phyloP scores from a whole-genome alignment of 495 filamentous ascomycete genomes.

The Trypethelium eluteriae region DNA sequence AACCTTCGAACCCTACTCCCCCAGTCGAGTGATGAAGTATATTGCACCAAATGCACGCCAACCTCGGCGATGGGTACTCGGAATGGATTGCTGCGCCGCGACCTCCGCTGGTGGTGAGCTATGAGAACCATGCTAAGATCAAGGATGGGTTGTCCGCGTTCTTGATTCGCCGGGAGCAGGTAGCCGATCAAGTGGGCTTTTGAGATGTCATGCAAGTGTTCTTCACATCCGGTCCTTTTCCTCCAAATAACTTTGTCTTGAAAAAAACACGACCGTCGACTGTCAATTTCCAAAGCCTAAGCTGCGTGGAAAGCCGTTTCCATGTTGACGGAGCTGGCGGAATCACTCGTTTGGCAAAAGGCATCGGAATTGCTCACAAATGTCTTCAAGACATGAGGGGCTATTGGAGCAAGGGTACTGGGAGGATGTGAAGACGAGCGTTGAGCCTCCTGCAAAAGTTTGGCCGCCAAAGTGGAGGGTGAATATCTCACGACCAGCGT shows the following conservation, averaged over 20 bases:
- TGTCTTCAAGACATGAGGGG: conserved; percentile 5
- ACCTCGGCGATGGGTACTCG: neutral
- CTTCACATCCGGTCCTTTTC: neutral
- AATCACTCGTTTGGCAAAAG: neutral
- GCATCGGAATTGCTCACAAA: neutral
- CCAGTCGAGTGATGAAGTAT: neutral
- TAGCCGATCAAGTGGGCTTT: neutral
- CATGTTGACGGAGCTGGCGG: neutral
- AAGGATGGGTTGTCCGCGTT: neutral
- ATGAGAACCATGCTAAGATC: neutral
- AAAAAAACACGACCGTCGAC: too few relatives aligned
- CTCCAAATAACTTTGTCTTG: too few relatives aligned
- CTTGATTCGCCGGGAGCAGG: neutral
- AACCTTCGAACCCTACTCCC: neutral
- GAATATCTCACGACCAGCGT: neutral
- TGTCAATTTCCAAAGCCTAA: neutral
- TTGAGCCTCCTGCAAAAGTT: neutral
- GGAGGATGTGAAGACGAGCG: neutral
- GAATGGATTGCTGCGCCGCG: neutral
- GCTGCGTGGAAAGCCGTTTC: neutral
- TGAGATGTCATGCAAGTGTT: neutral
- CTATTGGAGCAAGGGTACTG: conserved; percentile 2
- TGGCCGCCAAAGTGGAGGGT: neutral
- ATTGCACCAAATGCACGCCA: neutral
- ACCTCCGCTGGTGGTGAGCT: neutral